phyloP scores from a whole-genome alignment of 1,284 basidiomycete genomes.

The Mrakiaceae sp. region DNA sequence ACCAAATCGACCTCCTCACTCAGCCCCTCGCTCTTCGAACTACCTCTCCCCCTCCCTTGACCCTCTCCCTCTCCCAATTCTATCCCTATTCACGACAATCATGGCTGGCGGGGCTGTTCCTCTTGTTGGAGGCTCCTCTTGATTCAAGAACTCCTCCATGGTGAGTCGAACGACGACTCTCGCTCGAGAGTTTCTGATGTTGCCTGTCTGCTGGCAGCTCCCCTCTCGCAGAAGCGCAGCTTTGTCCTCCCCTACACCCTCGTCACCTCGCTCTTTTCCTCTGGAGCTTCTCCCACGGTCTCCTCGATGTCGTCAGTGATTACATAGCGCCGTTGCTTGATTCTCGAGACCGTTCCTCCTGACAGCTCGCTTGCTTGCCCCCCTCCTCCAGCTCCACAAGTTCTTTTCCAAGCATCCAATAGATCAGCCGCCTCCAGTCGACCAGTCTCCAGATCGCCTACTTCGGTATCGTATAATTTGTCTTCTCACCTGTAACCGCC shows the following conservation, averaged over 20 bases:
- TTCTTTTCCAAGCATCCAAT: conserved; percentile 55
- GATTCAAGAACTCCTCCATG: conserved; percentile 27
- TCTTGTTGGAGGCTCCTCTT: conserved; percentile 25
- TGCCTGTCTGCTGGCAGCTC: background rate
- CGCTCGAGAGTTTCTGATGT: too few relatives aligned
- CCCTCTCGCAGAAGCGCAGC: background rate
- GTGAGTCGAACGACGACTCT: conserved; percentile 19
- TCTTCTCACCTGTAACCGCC: conserved; percentile 34
- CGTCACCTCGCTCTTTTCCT: conserved; percentile 55
- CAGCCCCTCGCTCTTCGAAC: background rate
- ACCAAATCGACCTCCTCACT: too few relatives aligned
- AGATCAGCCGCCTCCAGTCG: conserved; percentile 64
- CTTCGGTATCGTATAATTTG: conserved; percentile 53
- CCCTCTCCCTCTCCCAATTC: background rate
- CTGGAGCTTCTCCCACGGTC: conserved; percentile 40
- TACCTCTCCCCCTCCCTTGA: background rate
- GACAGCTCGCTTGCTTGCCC: background rate
- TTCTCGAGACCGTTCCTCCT: background rate
- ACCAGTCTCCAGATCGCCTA: conserved; percentile 77
- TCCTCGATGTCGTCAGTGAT: conserved; percentile 69
- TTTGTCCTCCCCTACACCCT: conserved; percentile 44
- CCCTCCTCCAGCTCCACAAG: conserved; percentile 53
- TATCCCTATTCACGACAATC: background rate
- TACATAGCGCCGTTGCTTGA: conserved; percentile 45
- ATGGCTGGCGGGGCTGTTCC: conserved; percentile 34